Percentiles rank a stretch among this genome's conserved stretches.
These are phyloP conservation scores for Kockiozyma suomiensis DNA, from an alignment of 805 yeast species.

Conservation along the genomic window DNA sequence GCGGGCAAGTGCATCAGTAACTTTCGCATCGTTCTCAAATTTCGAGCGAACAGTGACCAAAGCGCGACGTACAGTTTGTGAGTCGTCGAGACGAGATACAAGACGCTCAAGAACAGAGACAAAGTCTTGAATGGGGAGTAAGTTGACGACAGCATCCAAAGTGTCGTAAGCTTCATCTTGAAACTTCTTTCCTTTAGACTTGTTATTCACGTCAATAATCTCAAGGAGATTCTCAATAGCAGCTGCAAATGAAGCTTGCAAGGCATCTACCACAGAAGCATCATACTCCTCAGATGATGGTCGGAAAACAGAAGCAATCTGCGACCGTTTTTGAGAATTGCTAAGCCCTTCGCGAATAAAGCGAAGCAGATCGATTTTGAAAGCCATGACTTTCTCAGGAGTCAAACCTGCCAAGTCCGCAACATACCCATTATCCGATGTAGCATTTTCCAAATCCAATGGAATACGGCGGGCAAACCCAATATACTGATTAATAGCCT, in stretches of 20 bases:
- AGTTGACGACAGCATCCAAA: conserved; percentile 62
- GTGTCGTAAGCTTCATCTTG: conserved; percentile 54
- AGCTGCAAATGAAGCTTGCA: conserved; percentile 32
- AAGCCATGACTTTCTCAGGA: conserved; percentile 23
- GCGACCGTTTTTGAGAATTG: neutral
- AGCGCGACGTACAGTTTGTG: conserved; percentile 20
- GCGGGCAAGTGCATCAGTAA: conserved; percentile 43
- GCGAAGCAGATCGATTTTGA: conserved; percentile 30
- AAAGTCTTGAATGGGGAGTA: conserved; percentile 76
- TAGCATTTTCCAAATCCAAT: conserved; percentile 3
- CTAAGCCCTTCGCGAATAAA: conserved; percentile 16
- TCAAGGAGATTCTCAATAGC: conserved; percentile 37
- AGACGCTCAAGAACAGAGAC: conserved; percentile 61
- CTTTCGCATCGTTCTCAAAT: conserved; percentile 26
- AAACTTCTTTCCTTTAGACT: conserved; percentile 33
- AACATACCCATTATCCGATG: conserved; percentile 6
- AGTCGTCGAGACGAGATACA: conserved; percentile 29
- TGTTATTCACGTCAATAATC: conserved; percentile 11
- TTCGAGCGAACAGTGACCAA: conserved; percentile 19
- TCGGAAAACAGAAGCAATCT: conserved; percentile 50
- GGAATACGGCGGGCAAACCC: conserved; percentile 49
- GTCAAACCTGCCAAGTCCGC: conserved; percentile 21
- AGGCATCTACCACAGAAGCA: conserved; percentile 1
- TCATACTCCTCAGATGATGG: neutral
- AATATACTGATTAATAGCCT: conserved; percentile 55